Evolutionary conservation across 345 rosid species (phyloP).

Genomic region (Luvunga scandens): DNA sequence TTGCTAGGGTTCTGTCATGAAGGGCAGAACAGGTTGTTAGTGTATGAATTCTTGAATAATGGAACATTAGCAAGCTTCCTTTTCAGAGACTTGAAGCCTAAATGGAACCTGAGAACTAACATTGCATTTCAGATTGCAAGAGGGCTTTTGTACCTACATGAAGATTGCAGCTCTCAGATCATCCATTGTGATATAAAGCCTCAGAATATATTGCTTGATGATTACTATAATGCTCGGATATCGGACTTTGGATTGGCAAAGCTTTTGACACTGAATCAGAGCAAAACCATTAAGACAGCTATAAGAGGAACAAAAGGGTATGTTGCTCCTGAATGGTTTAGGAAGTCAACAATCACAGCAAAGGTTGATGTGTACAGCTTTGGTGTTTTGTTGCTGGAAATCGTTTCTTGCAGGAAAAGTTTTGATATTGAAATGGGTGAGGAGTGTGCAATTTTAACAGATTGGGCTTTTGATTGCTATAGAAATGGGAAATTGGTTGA

Average conservation of each 20-base stretch:
- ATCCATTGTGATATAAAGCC: constrained; percentile 17
- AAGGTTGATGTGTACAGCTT: constrained; percentile 60
- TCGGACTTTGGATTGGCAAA: constrained; percentile 37
- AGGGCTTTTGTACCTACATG: constrained; percentile 11
- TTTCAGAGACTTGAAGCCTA: constrained; percentile 1
- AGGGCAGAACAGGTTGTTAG: not conserved
- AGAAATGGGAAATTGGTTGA: constrained; percentile 18
- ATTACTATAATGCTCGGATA: not conserved
- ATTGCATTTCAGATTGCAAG: constrained; percentile 6
- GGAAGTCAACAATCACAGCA: constrained; percentile 40
- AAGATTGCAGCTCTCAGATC: constrained; percentile 5
- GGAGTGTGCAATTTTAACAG: constrained; percentile 39
- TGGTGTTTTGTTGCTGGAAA: constrained; percentile 51
- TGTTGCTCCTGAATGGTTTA: constrained; percentile 59
- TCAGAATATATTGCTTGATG: constrained; percentile 11
- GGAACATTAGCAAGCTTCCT: constrained; percentile 12
- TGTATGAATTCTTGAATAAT: constrained; percentile 3
- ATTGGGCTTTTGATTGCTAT: constrained; percentile 52
- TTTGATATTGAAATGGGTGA: constrained; percentile 19
- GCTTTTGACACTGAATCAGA: constrained; percentile 43
- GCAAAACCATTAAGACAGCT: constrained; percentile 46
- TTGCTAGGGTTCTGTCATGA: constrained; percentile 8
- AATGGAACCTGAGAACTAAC: not conserved
- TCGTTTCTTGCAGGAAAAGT: constrained; percentile 48
- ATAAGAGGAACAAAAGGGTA: constrained; percentile 58